Evolutionary conservation across 805 yeast species (phyloP), one percentile per base, ranked within the genome.

Genomic region (Dipodascopsis uninucleata): DNA sequence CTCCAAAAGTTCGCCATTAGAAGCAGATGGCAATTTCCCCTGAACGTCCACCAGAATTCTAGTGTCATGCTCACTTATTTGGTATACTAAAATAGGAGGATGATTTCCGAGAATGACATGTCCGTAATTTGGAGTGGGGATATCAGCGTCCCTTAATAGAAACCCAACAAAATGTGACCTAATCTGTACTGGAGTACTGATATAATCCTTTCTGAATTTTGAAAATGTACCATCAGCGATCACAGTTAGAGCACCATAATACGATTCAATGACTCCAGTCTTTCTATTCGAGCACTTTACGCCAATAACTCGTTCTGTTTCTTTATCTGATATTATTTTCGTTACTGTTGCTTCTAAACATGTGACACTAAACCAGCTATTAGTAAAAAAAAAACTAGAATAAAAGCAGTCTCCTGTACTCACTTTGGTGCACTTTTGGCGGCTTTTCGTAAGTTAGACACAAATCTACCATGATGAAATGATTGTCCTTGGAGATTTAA

Each of bases 161-260:
- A 93, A 68, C 3, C 96, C 97, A 17, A 88, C 82, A 64, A 93
- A 93, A 60, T 90, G 85, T 6, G 96, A 86, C 17, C 81, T 84
- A 17, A 85, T 76, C 0, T 63, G 58, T 9, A 97, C 94, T 18
- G 75, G 72, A 55, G 78, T 76, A n/a, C 73, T 65, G 17, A 78
- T 69, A 38, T 85, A 72, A 47, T 81, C 82, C 62, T 79, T 85
- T 63, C 98, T 77, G 71, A 90, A 87, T 65, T 82, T 88, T 46
- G 97, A 89, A 61, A 86, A 87, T 45, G 90, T 89, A 48, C 98
- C 98, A 65, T 93, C 98, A 61, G 95, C 86, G 37, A 84, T 77
- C 24, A 88, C 71, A 5, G 90, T 83, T 45, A 88, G 61, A 44
- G 78, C 76, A 3, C 83, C 85, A 17, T 65, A 65, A 68, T 73